phyloP scores from a whole-genome alignment of 495 filamentous ascomycete species.

The Neurospora discreta region DNA sequence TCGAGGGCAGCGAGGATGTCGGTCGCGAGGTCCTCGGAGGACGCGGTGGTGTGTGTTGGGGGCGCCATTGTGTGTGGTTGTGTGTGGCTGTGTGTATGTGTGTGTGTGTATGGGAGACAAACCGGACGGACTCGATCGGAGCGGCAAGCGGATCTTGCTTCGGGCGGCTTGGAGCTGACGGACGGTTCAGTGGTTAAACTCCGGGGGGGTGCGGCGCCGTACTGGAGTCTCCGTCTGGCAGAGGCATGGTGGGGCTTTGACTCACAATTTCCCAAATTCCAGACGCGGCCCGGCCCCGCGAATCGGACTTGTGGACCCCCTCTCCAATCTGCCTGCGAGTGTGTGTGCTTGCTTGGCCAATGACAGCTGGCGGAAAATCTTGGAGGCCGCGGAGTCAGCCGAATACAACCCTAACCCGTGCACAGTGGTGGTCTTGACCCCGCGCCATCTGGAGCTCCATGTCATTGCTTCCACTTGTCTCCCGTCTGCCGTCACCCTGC shows the following conservation, averaged over 20 bases:
- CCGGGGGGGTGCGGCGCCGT: background rate
- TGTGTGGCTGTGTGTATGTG: background rate
- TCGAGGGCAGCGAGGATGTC: constrained; percentile 57
- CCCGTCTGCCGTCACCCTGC: background rate
- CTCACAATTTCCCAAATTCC: background rate
- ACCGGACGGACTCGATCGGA: background rate
- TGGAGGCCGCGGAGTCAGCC: background rate
- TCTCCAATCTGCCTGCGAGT: background rate
- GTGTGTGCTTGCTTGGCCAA: background rate
- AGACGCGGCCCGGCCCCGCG: background rate
- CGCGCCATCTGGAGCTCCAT: background rate
- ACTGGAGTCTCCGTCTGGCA: background rate
- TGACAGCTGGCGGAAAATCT: background rate
- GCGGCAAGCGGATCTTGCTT: background rate
- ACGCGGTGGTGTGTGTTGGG: constrained; percentile 7
- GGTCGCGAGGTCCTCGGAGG: constrained; percentile 45
- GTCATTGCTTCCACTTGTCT: background rate
- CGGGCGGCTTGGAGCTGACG: background rate
- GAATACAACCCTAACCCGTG: background rate
- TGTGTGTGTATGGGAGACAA: background rate
- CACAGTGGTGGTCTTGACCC: background rate
- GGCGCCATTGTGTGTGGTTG: background rate
- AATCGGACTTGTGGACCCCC: background rate
- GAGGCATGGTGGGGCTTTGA: background rate
- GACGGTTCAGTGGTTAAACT: background rate